A percentile compares a stretch with the other conserved stretches of the same genome.
These are phyloP conservation scores for Botrytis paeoniae DNA, from an alignment of 2,329 filamentous ascomycete species.

Conservation along the genomic window DNA sequence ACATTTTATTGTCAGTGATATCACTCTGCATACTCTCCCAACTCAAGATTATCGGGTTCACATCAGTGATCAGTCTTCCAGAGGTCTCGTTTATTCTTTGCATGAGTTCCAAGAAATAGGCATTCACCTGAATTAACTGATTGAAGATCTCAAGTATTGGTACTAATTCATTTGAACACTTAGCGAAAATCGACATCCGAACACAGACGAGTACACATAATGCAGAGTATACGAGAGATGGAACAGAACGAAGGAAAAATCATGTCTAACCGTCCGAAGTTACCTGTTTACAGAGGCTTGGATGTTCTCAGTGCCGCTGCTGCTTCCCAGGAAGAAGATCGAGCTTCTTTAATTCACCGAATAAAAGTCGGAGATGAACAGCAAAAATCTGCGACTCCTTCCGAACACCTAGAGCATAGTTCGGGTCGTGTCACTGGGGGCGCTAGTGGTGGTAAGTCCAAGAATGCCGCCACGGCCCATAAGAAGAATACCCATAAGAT, in stretches of 20 bases:
- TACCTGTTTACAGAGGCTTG: background rate
- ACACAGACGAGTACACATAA: background rate
- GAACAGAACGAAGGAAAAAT: background rate
- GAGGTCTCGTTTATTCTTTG: background rate
- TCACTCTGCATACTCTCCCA: background rate
- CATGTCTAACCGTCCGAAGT: background rate
- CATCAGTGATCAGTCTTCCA: background rate
- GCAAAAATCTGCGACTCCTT: background rate
- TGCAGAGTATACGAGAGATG: background rate
- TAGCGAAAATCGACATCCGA: background rate
- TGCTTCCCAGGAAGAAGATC: background rate
- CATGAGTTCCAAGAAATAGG: background rate
- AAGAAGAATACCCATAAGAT: background rate
- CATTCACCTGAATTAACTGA: background rate
- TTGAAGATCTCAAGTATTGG: background rate
- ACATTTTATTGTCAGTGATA: background rate
- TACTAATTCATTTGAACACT: background rate
- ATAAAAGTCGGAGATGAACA: background rate
- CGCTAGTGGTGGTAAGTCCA: background rate
- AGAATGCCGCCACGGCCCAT: fast-evolving
- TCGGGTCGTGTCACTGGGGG: fast-evolving
- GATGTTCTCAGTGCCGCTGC: background rate
- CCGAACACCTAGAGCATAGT: background rate
- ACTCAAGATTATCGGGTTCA: background rate
- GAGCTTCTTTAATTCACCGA: background rate